Percentiles rank a stretch among this genome's conserved stretches.
phyloP scores from a whole-genome alignment of 2,329 filamentous ascomycete species.

The Cryphonectria carpinicola region DNA sequence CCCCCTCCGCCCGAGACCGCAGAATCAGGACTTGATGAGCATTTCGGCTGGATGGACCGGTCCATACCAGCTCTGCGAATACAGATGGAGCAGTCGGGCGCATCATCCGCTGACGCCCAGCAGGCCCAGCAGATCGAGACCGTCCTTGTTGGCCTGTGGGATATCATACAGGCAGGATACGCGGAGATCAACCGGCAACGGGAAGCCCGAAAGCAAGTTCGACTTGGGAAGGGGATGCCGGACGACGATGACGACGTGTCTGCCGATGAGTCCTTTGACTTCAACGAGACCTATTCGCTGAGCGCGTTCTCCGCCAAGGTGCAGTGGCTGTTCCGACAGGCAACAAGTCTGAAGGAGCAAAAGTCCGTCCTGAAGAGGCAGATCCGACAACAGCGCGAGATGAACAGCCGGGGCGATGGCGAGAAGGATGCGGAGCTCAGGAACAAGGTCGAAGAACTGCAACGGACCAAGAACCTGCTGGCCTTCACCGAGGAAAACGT shows the following conservation, averaged over 20 bases:
- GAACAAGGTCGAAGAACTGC: slow-evolving; percentile 60
- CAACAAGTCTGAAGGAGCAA: slow-evolving; percentile 81
- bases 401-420: slow-evolving; percentile 84
- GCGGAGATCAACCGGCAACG: slow-evolving; percentile 59
- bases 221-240: slow-evolving; percentile 57
- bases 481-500: slow-evolving; percentile 38
- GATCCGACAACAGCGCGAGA: slow-evolving; percentile 91
- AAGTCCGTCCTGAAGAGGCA: slow-evolving; percentile 88
- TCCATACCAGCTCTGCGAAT: slow-evolving; percentile 56
- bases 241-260: slow-evolving; percentile 64
- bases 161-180: slow-evolving; percentile 59
- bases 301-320: slow-evolving; percentile 78
- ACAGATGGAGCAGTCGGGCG: slow-evolving; percentile 44
- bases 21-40: slow-evolving; percentile 64
- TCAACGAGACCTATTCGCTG: slow-evolving; percentile 69
- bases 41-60: slow-evolving; percentile 70
- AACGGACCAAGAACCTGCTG: slow-evolving; percentile 40
- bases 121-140: slow-evolving; percentile 60
- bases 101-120: slow-evolving; percentile 39
- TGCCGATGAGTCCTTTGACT: slow-evolving; percentile 62
- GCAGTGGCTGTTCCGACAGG: slow-evolving; percentile 75
- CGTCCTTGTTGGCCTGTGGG: slow-evolving; percentile 59
- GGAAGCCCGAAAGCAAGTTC: slow-evolving; percentile 55
- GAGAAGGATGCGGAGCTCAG: slow-evolving; percentile 69
- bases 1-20: slow-evolving; percentile 62